A percentile compares a stretch with the other conserved stretches of the same genome.
phyloP scores from a whole-genome alignment of 352 stramenopile species.

The Globisporangium acanthophoron region DNA sequence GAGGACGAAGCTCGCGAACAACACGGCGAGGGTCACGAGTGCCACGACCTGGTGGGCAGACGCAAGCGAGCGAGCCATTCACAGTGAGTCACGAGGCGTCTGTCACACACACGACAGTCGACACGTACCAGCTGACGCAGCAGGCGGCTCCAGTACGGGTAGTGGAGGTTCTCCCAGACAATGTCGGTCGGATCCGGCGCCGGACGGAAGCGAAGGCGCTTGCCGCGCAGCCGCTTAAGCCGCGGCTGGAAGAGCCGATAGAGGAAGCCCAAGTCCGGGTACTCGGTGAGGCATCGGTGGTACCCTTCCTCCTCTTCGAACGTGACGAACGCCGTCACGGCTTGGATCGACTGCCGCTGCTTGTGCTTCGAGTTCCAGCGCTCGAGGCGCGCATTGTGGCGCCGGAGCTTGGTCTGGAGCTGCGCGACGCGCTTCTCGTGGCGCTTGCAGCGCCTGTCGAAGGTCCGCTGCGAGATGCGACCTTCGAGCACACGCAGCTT shows the following conservation, averaged over 20 bases:
- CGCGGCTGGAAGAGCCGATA: conserved; percentile 68
- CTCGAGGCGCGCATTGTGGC: conserved; percentile 34
- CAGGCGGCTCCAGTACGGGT: conserved; percentile 49
- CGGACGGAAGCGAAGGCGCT: conserved; percentile 61
- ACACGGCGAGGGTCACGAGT: conserved; percentile 57
- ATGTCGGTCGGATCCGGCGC: conserved; percentile 80
- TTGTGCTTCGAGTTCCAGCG: conserved; percentile 18
- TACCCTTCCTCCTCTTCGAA: conserved; percentile 82
- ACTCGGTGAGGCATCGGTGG: conserved; percentile 72
- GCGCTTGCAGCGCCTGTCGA: conserved; percentile 30
- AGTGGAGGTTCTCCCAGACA: conserved; percentile 80
- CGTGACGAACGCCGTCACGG: conserved; percentile 77
- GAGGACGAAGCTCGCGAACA: conserved; percentile 70
- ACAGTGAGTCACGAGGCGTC: background rate
- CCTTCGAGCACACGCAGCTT: conserved; percentile 55
- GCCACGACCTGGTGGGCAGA: conserved; percentile 35
- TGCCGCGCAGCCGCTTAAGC: conserved; percentile 59
- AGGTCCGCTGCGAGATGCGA: conserved; percentile 31
- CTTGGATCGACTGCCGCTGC: conserved; percentile 24
- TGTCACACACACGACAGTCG: background rate
- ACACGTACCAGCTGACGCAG: conserved; percentile 49
- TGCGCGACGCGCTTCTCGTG: conserved; percentile 41
- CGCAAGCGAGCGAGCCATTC: background rate
- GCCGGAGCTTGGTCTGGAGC: conserved; percentile 38
- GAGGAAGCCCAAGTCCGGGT: conserved; percentile 65